Percentiles rank a stretch among this genome's conserved stretches.
phyloP scores from a whole-genome alignment of 192 early-diverging fungal species.

The Backusella parvicylindrica region DNA sequence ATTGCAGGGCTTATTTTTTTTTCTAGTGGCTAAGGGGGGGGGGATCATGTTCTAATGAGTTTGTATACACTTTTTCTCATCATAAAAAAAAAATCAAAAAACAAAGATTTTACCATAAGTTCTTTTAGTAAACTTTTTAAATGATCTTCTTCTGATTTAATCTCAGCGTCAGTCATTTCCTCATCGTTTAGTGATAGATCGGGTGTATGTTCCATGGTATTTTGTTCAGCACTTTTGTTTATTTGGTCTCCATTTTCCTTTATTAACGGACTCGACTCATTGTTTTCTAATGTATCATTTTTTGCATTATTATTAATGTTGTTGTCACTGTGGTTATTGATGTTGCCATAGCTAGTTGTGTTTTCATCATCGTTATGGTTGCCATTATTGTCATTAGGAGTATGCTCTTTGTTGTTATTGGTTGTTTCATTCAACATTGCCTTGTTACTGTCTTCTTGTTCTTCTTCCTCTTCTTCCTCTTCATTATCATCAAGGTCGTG shows the following conservation, averaged over 20 bases:
- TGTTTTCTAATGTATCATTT: neutral
- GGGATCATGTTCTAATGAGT: neutral
- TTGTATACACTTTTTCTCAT: neutral
- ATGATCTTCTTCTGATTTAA: neutral
- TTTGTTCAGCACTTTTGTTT: neutral
- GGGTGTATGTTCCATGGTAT: neutral
- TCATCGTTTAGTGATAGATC: constrained; percentile 4
- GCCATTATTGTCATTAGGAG: neutral
- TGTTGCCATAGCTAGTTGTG: neutral
- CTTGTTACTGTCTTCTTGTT: neutral
- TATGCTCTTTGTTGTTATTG: neutral
- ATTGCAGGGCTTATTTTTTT: constrained; percentile 57
- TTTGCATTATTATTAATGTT: neutral
- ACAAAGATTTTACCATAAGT: constrained; percentile 12
- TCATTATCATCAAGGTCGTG: neutral
- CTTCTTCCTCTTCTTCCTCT: neutral
- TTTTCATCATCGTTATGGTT: neutral
- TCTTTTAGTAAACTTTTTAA: neutral
- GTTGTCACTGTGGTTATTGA: neutral
- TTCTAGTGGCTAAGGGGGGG: constrained; percentile 14
- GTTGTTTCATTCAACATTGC: neutral
- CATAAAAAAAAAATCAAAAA: too few species aligned
- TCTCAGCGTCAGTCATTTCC: neutral
- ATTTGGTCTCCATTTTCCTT: neutral
- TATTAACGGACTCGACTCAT: neutral